A percentile compares a stretch with the other conserved stretches of the same genome.
Conservation (phyloP, 2,329 filamentous ascomycete species). For the Epichloe coenophiala region DNA sequence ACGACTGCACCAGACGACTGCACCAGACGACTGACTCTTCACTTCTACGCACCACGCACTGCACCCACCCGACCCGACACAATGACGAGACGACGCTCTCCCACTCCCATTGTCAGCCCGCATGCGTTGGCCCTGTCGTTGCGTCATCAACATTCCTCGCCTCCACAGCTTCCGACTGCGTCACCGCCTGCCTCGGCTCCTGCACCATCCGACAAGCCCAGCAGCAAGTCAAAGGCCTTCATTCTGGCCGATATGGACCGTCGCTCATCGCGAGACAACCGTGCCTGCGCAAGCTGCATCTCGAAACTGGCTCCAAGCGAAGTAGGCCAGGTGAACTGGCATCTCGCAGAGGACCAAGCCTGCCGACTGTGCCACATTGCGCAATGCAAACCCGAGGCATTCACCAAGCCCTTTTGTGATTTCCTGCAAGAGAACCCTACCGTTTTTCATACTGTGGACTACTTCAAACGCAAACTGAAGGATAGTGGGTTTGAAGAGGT, state of each 20-base stretch:
- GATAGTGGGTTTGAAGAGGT: constrained; percentile 62
- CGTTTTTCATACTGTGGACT: constrained; percentile 76
- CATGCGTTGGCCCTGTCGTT: constrained; percentile 32
- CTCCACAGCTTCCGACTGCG: constrained; percentile 16
- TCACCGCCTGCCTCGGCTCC: constrained; percentile 8
- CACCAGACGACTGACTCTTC: too few relatives aligned
- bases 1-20: too few relatives aligned
- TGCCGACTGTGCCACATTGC: constrained; percentile 26
- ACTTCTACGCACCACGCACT: too few relatives aligned
- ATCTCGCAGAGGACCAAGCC: constrained; percentile 11
- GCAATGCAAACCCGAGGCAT: constrained; percentile 43
- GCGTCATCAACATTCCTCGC: constrained; percentile 22
- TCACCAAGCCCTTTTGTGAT: constrained; percentile 71
- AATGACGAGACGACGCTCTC: constrained; percentile 33
- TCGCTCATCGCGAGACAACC: constrained; percentile 19
- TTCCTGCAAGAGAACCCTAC: constrained; percentile 88
- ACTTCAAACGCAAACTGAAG: constrained; percentile 61
- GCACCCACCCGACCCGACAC: not conserved
- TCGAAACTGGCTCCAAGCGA: constrained; percentile 17
- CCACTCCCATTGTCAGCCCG: constrained; percentile 29
- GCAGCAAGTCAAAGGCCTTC: constrained; percentile 29
- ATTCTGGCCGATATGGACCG: constrained; percentile 28
- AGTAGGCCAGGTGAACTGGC: constrained; percentile 19
- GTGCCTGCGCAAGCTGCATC: constrained; percentile 26
- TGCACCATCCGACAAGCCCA: not conserved